phyloP scores from a whole-genome alignment of 1,284 basidiomycete species.

The Sporisorium reilianum region DNA sequence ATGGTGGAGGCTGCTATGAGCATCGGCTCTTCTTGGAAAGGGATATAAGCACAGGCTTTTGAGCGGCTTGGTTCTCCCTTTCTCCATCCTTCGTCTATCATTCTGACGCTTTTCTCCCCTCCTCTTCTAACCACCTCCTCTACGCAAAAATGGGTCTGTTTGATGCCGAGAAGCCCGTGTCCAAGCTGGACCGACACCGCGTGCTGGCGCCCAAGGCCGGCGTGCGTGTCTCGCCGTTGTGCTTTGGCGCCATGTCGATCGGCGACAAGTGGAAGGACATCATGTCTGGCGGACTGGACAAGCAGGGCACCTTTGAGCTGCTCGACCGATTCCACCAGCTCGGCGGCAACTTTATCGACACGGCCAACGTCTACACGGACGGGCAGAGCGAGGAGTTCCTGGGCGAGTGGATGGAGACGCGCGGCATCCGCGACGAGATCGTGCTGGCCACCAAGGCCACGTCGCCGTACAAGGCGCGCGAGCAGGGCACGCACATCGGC shows the following conservation, averaged over 20 bases:
- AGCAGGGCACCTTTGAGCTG: conserved; percentile 46
- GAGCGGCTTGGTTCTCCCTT: too few relatives aligned
- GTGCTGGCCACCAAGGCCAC: conserved; percentile 75
- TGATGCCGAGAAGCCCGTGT: conserved; percentile 43
- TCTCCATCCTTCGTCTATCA: not conserved
- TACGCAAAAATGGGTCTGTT: conserved; percentile 38
- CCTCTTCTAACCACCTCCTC: not conserved
- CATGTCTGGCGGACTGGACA: conserved; percentile 43
- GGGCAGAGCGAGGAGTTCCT: conserved; percentile 74
- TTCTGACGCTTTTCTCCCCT: not conserved
- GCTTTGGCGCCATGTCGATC: conserved; percentile 73
- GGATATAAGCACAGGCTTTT: not conserved
- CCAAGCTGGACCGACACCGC: conserved; percentile 68
- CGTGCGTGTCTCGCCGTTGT: conserved; percentile 72
- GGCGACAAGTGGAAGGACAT: conserved; percentile 71
- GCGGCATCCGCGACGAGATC: conserved; percentile 74
- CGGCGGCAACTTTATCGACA: conserved; percentile 74
- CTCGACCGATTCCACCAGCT: conserved; percentile 53
- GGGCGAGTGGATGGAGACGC: conserved; percentile 75
- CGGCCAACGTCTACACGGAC: conserved; percentile 73
- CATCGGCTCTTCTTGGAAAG: not conserved
- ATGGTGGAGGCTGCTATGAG: too few relatives aligned
- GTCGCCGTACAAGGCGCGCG: conserved; percentile 59
- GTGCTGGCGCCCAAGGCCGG: conserved; percentile 72
- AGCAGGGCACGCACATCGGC: conserved; percentile 49